Evolutionary conservation across 371 early-diverging fungal species (phyloP).

Genomic region (Capillidium rhysosporum): DNA sequence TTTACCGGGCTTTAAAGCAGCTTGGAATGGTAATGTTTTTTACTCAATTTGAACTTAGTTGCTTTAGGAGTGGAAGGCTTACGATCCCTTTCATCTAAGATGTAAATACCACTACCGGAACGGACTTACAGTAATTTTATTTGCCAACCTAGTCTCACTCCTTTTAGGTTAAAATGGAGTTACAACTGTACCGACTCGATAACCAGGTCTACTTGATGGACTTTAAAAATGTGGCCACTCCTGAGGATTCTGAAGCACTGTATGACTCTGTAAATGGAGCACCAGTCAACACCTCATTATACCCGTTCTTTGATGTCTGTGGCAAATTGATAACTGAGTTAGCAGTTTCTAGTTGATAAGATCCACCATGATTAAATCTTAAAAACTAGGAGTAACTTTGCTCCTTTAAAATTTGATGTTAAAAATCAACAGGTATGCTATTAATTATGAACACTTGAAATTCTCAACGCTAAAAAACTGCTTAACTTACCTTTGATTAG

Average conservation of each 20-base stretch:
- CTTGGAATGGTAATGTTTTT: constrained; percentile 43
- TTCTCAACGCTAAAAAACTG: too few species aligned
- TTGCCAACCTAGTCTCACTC: background rate
- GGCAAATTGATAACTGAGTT: constrained; percentile 82
- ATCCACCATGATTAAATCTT: too few species aligned
- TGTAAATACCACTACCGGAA: constrained; percentile 38
- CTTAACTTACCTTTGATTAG: too few species aligned
- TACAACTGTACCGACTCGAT: constrained; percentile 83
- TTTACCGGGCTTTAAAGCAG: constrained; percentile 75
- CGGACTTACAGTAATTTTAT: constrained; percentile 14
- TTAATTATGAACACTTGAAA: too few species aligned
- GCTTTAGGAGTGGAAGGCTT: constrained; percentile 62
- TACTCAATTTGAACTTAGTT: background rate
- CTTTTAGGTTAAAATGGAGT: constrained; percentile 63
- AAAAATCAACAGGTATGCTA: too few species aligned
- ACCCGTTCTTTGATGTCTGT: constrained; percentile 91
- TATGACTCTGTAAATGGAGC: constrained; percentile 9
- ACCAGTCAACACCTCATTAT: constrained; percentile 26
- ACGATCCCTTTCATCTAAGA: constrained; percentile 68
- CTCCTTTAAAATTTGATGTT: too few species aligned
- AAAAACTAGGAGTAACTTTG: too few species aligned
- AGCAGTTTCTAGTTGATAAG: constrained; percentile 25
- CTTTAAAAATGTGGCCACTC: constrained; percentile 48
- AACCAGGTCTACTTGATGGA: constrained; percentile 81
- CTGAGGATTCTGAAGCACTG: background rate